phyloP scores from a whole-genome alignment of 228 moss, liverwort and hornwort species.

The Sphagnum magellanicum region DNA sequence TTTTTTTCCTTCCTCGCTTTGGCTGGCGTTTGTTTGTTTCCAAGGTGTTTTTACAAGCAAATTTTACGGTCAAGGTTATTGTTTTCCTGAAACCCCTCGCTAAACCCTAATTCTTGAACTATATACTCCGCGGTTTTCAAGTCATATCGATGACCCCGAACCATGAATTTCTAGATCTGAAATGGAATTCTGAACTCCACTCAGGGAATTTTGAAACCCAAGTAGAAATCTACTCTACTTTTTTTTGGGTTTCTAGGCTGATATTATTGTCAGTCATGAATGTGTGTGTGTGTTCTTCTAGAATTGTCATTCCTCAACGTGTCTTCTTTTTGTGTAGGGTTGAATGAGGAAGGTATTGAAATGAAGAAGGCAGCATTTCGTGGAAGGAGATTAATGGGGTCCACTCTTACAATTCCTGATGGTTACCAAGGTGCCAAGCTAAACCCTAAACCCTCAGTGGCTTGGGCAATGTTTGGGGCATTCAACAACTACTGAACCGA shows the following conservation, averaged over 20 bases:
- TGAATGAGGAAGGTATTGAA: slow-evolving; percentile 38
- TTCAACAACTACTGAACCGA: background rate
- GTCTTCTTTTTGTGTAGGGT: slow-evolving; percentile 18
- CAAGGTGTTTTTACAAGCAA: too few relatives aligned
- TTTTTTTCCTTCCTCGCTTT: background rate
- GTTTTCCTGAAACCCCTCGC: too few relatives aligned
- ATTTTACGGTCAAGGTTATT: too few relatives aligned
- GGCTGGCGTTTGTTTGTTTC: background rate
- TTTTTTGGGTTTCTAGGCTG: background rate
- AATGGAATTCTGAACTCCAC: background rate
- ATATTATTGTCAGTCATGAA: background rate
- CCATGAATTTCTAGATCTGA: too few relatives aligned
- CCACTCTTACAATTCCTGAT: slow-evolving; percentile 31
- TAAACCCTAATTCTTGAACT: too few relatives aligned
- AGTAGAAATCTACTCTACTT: background rate
- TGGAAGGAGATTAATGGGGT: slow-evolving; percentile 51
- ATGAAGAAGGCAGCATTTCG: slow-evolving; percentile 46
- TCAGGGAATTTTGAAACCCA: background rate
- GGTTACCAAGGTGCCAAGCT: slow-evolving; percentile 25
- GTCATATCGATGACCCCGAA: too few relatives aligned
- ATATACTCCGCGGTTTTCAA: too few relatives aligned
- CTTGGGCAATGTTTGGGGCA: background rate
- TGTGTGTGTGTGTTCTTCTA: background rate
- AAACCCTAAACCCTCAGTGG: background rate
- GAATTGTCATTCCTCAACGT: too few relatives aligned